phyloP scores from a whole-genome alignment of 345 rosid species.

The Clausena lansium region DNA sequence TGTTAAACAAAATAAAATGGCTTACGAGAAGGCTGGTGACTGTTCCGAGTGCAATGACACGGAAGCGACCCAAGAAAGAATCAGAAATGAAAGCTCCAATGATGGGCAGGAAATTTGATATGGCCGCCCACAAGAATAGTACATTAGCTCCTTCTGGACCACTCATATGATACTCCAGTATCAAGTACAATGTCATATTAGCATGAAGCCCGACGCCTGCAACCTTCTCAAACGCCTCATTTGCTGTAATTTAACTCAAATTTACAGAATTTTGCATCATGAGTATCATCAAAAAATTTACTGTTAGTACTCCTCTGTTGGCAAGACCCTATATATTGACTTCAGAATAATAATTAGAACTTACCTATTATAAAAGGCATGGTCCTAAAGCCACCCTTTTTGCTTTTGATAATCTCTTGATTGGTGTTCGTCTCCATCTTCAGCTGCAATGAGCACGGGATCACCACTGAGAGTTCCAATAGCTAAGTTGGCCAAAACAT shows the following conservation, averaged over 20 bases:
- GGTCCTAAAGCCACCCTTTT: slow-evolving; percentile 50
- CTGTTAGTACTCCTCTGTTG: too few relatives aligned
- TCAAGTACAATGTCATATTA: slow-evolving; percentile 46
- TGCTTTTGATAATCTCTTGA: slow-evolving; percentile 1
- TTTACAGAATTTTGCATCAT: neutral
- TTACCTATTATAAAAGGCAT: slow-evolving; percentile 53
- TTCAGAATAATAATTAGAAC: neutral
- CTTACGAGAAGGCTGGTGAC: slow-evolving; percentile 36
- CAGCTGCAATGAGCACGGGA: neutral
- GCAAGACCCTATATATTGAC: too few relatives aligned
- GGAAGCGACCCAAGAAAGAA: slow-evolving; percentile 51
- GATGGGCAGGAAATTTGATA: slow-evolving; percentile 36
- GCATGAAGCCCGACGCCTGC: slow-evolving; percentile 42
- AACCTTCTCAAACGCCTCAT: slow-evolving; percentile 53
- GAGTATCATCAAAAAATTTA: neutral
- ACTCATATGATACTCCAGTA: slow-evolving; percentile 33
- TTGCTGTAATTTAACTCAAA: slow-evolving; percentile 34
- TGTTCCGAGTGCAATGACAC: slow-evolving; percentile 36
- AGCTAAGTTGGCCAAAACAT: neutral
- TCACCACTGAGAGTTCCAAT: neutral
- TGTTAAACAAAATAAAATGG: too few relatives aligned
- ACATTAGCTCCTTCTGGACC: slow-evolving; percentile 31
- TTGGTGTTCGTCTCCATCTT: slow-evolving; percentile 20
- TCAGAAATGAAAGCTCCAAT: slow-evolving; percentile 51
- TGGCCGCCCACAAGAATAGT: slow-evolving; percentile 43